These are phyloP conservation scores for Leccinum uliginosum DNA, from an alignment of 768 basidiomycete species.

Conservation along the genomic window DNA sequence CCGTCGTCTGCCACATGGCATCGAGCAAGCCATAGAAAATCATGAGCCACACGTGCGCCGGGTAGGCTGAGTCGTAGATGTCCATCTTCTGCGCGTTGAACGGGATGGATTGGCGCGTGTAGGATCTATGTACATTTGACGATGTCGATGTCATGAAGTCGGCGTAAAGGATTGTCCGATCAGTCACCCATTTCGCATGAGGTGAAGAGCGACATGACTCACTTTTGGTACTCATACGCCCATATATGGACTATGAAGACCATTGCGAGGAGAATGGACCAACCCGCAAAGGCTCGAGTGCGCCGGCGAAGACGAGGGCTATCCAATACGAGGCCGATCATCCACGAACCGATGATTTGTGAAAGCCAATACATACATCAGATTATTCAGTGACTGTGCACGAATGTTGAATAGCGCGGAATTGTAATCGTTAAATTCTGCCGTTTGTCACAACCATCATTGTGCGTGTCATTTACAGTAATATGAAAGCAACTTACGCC, in stretches of 20 bases:
- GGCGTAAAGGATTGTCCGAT: background rate
- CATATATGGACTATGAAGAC: slow-evolving; percentile 70
- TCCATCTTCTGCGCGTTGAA: slow-evolving; percentile 47
- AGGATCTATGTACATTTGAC: slow-evolving; percentile 35
- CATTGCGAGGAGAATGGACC: slow-evolving; percentile 56
- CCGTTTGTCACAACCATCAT: slow-evolving; percentile 7
- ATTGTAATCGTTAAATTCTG: slow-evolving; percentile 80
- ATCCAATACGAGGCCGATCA: slow-evolving; percentile 70
- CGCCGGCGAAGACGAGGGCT: slow-evolving; percentile 52
- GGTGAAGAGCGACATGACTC: slow-evolving; percentile 15
- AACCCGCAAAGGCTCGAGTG: slow-evolving; percentile 66
- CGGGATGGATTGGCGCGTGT: slow-evolving; percentile 49
- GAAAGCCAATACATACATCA: slow-evolving; percentile 79
- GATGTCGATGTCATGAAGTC: background rate
- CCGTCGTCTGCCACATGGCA: slow-evolving; percentile 81
- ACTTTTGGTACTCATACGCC: slow-evolving; percentile 77
- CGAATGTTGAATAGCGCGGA: slow-evolving; percentile 78
- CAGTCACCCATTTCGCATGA: background rate
- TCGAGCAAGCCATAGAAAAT: slow-evolving; percentile 74
- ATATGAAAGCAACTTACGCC: slow-evolving; percentile 49
- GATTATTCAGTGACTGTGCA: slow-evolving; percentile 68
- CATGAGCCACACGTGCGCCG: slow-evolving; percentile 56
- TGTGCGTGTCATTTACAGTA: background rate
- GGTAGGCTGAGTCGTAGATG: slow-evolving; percentile 51
- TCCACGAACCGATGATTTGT: slow-evolving; percentile 71